Base-by-base conservation (phyloP, 2,329 filamentous ascomycete species). In the Xylaria hypoxylon region DNA sequence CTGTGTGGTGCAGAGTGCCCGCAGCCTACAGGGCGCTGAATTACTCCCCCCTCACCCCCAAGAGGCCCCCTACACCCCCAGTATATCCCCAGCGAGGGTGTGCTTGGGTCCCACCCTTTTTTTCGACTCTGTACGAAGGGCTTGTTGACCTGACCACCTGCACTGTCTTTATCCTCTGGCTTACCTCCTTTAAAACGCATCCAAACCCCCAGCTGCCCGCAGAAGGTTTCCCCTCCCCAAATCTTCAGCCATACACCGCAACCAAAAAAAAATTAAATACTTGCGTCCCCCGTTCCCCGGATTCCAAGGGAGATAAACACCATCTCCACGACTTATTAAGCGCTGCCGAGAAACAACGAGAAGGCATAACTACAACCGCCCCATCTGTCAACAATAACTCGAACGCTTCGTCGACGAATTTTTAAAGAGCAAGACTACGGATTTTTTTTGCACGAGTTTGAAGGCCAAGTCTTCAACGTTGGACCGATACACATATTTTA, bases 181-280 rank as follows among this genome's bases (percentile, higher is more conserved):
- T 71, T 70, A 70, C 72, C 70, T 75, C 74, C 76, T 78, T 77
- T 78, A 77, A 76, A 77, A 75, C 75, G 74, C 72, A 75, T 70
- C 73, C 74, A 71, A 72, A 72, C 76, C 75, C 76, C 75, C 76
- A 73, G 75, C 70, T 70, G 70, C 74, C 65, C 67, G 73, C 70
- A 71, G 73, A 72, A 68, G 69, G 67, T 73, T 72, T 76, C 72
- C 72, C 72, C 72, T 71, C 68, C 72, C 72, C 68, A 70, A 74
- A 76, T 68, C 72, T 74, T 71, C 76, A 72, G 73, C 69, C 63
- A 70, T 71, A 72, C 64, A 68, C 65, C 70, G 73, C 70, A 71
- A 71, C 66, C 68, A 67, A 52, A 69, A 47, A 33, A 28, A 63
- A 60, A 59, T 47, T 59, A 58, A 50, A 59, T 47, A 48, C 59